A percentile compares a stretch with the other conserved stretches of the same genome.
phyloP scores from a whole-genome alignment of 1,139 yeast genomes.

The Saccharomycopsis hybrid region DNA sequence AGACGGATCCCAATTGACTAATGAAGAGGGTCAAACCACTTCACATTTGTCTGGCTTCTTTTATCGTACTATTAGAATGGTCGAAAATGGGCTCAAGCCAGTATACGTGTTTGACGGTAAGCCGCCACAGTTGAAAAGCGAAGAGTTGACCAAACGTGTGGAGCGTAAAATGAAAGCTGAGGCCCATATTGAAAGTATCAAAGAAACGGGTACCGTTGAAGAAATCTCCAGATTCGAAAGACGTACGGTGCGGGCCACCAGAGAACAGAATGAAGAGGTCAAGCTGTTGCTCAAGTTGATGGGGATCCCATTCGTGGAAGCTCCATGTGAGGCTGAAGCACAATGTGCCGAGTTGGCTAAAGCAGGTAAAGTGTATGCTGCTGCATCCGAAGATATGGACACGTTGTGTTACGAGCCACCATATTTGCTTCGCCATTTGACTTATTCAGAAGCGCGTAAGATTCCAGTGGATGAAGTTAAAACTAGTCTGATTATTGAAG shows the following conservation, averaged over 20 bases:
- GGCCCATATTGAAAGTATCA: slow-evolving; percentile 61
- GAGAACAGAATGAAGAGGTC: slow-evolving; percentile 92
- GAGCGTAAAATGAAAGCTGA: slow-evolving; percentile 80
- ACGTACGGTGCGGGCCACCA: slow-evolving; percentile 80
- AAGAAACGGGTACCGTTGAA: slow-evolving; percentile 63
- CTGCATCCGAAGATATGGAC: slow-evolving; percentile 99
- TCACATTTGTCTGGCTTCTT: slow-evolving; percentile 95
- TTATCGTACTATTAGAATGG: slow-evolving; percentile 82
- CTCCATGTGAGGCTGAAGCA: slow-evolving; percentile 98
- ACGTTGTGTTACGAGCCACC: slow-evolving; percentile 91
- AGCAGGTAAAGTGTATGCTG: slow-evolving; percentile 86
- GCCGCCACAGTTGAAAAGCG: slow-evolving; percentile 79
- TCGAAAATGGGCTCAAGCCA: slow-evolving; percentile 90
- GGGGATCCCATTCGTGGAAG: slow-evolving; percentile 93
- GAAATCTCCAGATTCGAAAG: slow-evolving; percentile 75
- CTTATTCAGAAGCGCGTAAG: slow-evolving; percentile 90
- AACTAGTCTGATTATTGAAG: slow-evolving; percentile 62
- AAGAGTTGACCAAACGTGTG: slow-evolving; percentile 83
- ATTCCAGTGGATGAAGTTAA: slow-evolving; percentile 86
- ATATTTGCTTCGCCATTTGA: slow-evolving; percentile 73
- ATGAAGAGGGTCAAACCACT: slow-evolving; percentile 45
- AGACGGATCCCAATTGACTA: slow-evolving; percentile 88
- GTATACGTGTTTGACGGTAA: slow-evolving; percentile 95
- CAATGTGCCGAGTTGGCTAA: slow-evolving; percentile 93
- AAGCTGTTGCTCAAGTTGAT: slow-evolving; percentile 67